Evolutionary conservation across 495 filamentous ascomycete species (phyloP).

Genomic region (Podospora anserina): DNA sequence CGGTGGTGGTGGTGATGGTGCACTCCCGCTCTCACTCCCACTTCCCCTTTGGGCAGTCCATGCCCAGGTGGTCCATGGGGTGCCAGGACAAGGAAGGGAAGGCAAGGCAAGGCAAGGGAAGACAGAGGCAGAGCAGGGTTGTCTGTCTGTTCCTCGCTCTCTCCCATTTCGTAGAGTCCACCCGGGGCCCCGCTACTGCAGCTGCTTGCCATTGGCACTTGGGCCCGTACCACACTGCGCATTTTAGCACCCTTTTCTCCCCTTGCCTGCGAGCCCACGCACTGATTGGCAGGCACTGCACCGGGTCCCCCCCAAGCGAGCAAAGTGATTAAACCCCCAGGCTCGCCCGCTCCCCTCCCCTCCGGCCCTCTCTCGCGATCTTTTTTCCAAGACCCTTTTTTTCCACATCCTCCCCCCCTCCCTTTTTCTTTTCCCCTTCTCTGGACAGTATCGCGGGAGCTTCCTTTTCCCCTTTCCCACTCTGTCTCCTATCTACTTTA

Average conservation of each 20-base stretch:
- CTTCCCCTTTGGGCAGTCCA: constrained; percentile 4
- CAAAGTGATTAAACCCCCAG: constrained; percentile 41
- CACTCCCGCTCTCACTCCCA: neutral
- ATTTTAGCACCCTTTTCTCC: constrained; percentile 23
- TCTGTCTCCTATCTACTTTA: neutral
- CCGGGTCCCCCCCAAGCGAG: constrained; percentile 22
- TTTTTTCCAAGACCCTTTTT: constrained; percentile 35
- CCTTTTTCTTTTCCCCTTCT: constrained; percentile 32
- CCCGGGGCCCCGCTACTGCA: constrained; percentile 23
- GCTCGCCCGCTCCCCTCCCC: constrained; percentile 29
- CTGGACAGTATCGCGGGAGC: constrained; percentile 33
- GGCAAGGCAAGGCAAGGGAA: too few relatives aligned
- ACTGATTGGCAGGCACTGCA: constrained; percentile 18
- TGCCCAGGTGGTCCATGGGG: neutral
- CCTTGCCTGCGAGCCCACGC: constrained; percentile 14
- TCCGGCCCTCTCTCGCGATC: constrained; percentile 33
- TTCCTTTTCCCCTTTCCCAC: constrained; percentile 13
- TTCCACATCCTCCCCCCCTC: constrained; percentile 18
- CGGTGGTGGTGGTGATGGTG: neutral
- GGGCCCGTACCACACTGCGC: constrained; percentile 22
- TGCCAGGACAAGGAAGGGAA: too few relatives aligned
- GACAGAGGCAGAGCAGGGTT: too few relatives aligned
- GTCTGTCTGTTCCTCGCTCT: neutral
- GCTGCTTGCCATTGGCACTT: constrained; percentile 28
- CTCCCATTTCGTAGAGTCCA: constrained; percentile 17